Percentiles rank a stretch among this genome's conserved stretches.
Evolutionary conservation across 2,329 filamentous ascomycete genomes (phyloP).

Genomic region (Xylaria sp.): DNA sequence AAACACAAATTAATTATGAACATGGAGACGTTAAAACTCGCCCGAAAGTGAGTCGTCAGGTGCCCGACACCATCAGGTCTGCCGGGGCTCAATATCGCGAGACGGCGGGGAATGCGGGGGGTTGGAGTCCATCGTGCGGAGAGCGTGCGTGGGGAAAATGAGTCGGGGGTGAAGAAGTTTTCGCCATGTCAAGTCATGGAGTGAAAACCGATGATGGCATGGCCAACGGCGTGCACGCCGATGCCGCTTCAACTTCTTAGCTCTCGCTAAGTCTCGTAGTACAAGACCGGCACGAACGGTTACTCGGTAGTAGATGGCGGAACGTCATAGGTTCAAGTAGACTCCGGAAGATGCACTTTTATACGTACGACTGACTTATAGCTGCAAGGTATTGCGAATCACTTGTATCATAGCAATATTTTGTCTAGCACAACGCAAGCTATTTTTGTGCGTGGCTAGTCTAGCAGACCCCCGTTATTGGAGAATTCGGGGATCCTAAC

Average conservation of each 20-base stretch:
- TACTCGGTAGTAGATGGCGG: background rate
- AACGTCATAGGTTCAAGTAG: background rate
- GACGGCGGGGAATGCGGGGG: slow-evolving; percentile 34
- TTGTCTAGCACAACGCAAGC: background rate
- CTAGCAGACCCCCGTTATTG: background rate
- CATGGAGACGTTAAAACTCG: background rate
- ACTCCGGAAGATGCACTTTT: background rate
- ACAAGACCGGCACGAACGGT: background rate
- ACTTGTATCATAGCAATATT: background rate
- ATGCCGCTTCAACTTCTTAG: background rate
- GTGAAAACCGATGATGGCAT: background rate
- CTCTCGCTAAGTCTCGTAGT: background rate
- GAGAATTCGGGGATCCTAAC: background rate
- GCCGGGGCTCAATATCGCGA: slow-evolving; percentile 29
- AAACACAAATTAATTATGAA: background rate
- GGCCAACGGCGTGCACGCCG: background rate
- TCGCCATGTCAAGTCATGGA: background rate
- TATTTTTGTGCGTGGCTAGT: background rate
- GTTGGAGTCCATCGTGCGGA: slow-evolving; percentile 19
- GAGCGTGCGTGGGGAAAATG: background rate
- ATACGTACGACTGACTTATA: background rate
- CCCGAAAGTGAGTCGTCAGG: background rate
- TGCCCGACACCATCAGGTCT: slow-evolving; percentile 14
- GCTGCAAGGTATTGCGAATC: background rate
- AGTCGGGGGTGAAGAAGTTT: background rate